A percentile compares a stretch with the other conserved stretches of the same genome.
Evolutionary conservation across 2,329 filamentous ascomycete species (phyloP).

Genomic region (Myriosclerotinia curreyana): DNA sequence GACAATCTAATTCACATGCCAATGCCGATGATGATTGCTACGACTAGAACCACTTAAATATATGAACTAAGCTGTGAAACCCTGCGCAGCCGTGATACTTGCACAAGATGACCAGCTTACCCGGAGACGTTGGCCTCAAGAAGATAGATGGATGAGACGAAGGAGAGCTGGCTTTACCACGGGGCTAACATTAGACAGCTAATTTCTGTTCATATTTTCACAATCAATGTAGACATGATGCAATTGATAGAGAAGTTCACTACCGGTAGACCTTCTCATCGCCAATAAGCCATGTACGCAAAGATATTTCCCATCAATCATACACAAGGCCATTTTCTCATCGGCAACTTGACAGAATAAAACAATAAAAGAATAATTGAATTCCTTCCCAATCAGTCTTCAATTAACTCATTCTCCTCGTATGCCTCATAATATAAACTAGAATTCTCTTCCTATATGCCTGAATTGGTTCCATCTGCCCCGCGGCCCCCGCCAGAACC

Average conservation of each 20-base stretch:
- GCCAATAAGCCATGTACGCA: not conserved
- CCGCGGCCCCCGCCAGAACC: no score
- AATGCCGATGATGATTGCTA: not conserved
- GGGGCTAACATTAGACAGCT: not conserved
- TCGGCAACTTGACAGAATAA: no score
- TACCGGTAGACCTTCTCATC: not conserved
- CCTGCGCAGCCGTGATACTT: not conserved
- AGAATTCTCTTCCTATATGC: no score
- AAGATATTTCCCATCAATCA: not conserved
- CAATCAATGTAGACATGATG: no score
- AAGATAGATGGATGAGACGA: not conserved
- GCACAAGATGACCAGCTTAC: not conserved
- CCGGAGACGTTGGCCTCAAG: not conserved
- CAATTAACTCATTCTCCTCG: no score
- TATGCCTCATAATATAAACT: no score
- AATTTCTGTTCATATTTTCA: not conserved
- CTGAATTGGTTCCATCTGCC: no score
- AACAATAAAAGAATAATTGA: no score
- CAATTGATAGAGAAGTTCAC: no score
- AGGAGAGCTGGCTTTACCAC: not conserved
- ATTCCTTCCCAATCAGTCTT: no score
- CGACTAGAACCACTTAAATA: not conserved
- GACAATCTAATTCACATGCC: not conserved
- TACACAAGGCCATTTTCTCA: no score
- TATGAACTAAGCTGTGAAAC: slow-evolving; percentile 2